Conservation (phyloP, 2,329 filamentous ascomycete species). For the Colletotrichum limetticola region DNA sequence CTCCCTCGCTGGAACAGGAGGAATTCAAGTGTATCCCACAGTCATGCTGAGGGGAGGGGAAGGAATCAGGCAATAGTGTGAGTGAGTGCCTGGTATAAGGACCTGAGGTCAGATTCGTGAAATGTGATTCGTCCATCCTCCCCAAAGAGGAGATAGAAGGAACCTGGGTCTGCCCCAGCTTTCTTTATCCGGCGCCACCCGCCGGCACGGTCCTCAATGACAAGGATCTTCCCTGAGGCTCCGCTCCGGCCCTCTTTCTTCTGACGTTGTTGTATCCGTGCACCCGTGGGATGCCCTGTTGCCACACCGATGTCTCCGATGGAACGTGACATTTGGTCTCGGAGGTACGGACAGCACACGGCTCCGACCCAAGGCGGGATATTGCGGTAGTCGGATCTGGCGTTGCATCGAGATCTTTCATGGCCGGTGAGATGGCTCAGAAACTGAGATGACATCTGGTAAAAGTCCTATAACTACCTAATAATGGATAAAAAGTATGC, state of each 20-base stretch:
- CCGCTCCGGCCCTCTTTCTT: conserved; percentile 1
- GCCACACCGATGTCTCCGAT: conserved; percentile 17
- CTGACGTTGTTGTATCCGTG: too few relatives aligned
- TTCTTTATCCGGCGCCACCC: conserved; percentile 10
- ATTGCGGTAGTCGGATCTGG: neutral
- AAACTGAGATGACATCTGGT: neutral
- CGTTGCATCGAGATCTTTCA: neutral
- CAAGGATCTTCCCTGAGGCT: conserved; percentile 18
- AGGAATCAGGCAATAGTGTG: neutral
- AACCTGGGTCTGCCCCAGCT: conserved; percentile 27
- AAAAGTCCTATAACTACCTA: too few relatives aligned
- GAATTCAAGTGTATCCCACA: neutral
- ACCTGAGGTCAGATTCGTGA: neutral
- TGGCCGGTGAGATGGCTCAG: neutral
- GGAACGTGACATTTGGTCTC: conserved; percentile 29
- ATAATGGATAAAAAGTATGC: too few relatives aligned
- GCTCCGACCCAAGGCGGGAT: neutral
- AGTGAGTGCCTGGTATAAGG: neutral
- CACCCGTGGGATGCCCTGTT: too few relatives aligned
- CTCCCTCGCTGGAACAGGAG: neutral
- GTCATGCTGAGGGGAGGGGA: neutral
- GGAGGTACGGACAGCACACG: neutral
- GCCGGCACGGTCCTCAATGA: neutral
- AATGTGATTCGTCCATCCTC: conserved; percentile 5
- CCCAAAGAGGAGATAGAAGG: neutral